Percentiles rank a stretch among this genome's conserved stretches.
phyloP scores from a whole-genome alignment of 768 basidiomycete species.

The Harrya chromipes region DNA sequence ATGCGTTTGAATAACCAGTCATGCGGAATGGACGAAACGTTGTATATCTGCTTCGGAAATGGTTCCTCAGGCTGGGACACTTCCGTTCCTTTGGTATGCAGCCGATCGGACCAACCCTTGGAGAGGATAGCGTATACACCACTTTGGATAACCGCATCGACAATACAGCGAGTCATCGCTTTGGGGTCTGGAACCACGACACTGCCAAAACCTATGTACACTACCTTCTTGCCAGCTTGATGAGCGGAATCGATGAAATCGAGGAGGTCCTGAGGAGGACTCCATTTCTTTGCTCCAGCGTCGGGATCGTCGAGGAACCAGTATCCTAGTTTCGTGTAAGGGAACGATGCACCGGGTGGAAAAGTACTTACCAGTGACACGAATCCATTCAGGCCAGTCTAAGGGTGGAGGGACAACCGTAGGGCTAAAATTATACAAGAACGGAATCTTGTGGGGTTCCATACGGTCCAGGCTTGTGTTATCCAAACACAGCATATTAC shows the following conservation, averaged over 20 bases:
- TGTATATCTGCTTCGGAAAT: slow-evolving; percentile 75
- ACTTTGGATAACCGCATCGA: slow-evolving; percentile 83
- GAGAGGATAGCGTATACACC: slow-evolving; percentile 92
- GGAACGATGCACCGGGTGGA: not conserved
- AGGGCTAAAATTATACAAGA: slow-evolving; percentile 96
- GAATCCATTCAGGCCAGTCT: slow-evolving; percentile 99
- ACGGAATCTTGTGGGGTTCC: slow-evolving; percentile 97
- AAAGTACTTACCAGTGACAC: slow-evolving; percentile 66
- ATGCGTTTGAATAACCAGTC: slow-evolving; percentile 95
- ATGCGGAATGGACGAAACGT: slow-evolving; percentile 84
- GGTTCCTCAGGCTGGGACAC: slow-evolving; percentile 63
- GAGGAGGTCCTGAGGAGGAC: slow-evolving; percentile 74
- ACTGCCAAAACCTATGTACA: slow-evolving; percentile 97
- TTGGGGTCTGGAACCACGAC: slow-evolving; percentile 96
- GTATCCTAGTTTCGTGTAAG: slow-evolving; percentile 57
- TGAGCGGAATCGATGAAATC: slow-evolving; percentile 82
- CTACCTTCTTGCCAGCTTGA: slow-evolving; percentile 76
- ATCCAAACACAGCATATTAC: slow-evolving; percentile 67
- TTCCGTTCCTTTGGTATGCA: slow-evolving; percentile 62
- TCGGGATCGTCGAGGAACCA: slow-evolving; percentile 97
- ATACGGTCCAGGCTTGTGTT: slow-evolving; percentile 90
- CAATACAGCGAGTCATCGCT: slow-evolving; percentile 86
- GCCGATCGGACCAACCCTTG: slow-evolving; percentile 96
- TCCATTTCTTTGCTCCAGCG: slow-evolving; percentile 86
- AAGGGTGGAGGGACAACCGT: slow-evolving; percentile 86